phyloP scores from a whole-genome alignment of 495 filamentous ascomycete species.

The Cetradonia linearis region DNA sequence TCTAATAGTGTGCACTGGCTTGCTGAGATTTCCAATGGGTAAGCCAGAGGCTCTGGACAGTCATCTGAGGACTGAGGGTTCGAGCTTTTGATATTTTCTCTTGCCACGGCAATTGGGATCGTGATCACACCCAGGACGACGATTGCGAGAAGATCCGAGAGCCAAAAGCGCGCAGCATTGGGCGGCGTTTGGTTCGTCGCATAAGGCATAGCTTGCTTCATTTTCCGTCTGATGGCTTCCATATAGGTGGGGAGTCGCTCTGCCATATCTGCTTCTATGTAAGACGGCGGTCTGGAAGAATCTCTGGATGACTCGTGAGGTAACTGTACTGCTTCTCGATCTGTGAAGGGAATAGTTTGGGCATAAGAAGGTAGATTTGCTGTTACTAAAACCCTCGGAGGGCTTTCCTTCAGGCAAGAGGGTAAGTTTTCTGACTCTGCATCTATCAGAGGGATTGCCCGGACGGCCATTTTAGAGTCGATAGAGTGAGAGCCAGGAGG shows the following conservation, averaged over 20 bases:
- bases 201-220: conserved; percentile 1
- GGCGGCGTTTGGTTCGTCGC: not conserved
- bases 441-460: not conserved
- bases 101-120: not conserved
- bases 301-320: not conserved
- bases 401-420: not conserved
- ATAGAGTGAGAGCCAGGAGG: not conserved
- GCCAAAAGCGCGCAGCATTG: conserved; percentile 1
- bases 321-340: conserved; percentile 3
- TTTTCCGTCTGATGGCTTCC: conserved; percentile 2
- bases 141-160: not conserved
- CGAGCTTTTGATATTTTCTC: not conserved
- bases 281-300: not conserved
- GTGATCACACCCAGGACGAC: not conserved
- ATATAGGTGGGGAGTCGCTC: conserved; percentile 5
- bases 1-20: not conserved
- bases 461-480: not conserved
- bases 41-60: no score
- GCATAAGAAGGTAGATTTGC: not conserved
- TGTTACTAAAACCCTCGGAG: not conserved
- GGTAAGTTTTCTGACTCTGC: not conserved
- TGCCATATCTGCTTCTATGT: conserved; percentile 1
- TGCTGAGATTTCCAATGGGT: not conserved
- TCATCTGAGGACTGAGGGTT: not conserved
- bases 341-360: not conserved